Conservation (phyloP, 768 basidiomycete species). For the Phanerodontia chrysosporium region DNA sequence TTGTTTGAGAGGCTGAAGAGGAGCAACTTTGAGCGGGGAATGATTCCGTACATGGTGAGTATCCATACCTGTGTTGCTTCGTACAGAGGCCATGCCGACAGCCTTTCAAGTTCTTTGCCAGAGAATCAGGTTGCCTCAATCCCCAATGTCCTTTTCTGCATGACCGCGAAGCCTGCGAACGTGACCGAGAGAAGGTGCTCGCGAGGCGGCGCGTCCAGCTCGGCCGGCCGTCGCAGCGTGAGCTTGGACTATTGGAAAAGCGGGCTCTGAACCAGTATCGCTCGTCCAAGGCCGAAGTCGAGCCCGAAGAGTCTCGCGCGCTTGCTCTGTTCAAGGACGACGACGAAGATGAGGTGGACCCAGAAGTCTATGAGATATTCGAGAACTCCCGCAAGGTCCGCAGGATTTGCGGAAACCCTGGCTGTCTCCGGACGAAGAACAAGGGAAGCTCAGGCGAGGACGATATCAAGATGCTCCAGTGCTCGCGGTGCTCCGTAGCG, state of each 20-base stretch:
- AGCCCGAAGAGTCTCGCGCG: not conserved
- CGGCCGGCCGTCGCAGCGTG: constrained; percentile 5
- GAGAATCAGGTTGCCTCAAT: constrained; percentile 12
- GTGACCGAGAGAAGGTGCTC: constrained; percentile 11
- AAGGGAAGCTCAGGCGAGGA: not conserved
- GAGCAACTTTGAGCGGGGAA: not conserved
- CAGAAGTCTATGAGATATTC: constrained; percentile 4
- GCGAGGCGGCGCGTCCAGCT: constrained; percentile 5
- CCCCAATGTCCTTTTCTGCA: constrained; percentile 13
- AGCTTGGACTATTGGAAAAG: not conserved
- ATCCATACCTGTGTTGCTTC: not conserved
- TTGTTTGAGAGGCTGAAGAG: constrained; percentile 11
- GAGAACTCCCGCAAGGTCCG: not conserved
- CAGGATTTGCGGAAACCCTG: constrained; percentile 11
- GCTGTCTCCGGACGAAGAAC: constrained; percentile 4
- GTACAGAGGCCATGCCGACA: no score
- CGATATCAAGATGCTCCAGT: constrained; percentile 6
- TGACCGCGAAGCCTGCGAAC: constrained; percentile 5
- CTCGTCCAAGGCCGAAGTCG: not conserved
- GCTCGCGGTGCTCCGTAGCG: constrained; percentile 7
- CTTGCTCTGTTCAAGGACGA: not conserved
- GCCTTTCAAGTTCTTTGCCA: constrained; percentile 13
- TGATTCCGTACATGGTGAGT: constrained; percentile 16
- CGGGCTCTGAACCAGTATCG: not conserved
- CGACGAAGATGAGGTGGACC: constrained; percentile 3